Evolutionary conservation across 306 rosid species (phyloP), one percentile per base, ranked within the genome.

Genomic region (Cotoneaster glaucophyllus): DNA sequence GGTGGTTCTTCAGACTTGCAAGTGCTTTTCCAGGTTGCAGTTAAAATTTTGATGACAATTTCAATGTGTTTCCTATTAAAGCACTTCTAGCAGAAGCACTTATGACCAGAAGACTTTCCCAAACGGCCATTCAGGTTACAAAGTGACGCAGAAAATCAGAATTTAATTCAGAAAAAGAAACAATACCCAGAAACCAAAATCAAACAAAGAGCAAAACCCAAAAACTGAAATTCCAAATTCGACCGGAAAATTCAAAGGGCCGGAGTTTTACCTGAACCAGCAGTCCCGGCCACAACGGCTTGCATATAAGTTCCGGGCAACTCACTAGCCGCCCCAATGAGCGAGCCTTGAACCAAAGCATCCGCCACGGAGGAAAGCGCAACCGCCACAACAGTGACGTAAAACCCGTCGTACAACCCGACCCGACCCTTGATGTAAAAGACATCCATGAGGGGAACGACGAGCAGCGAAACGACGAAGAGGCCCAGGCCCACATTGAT

Each of bases 261-360:
- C 24, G 21, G 13, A 28, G 44, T 64, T 48, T 48, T 37, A 88
- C 97, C 97, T 53, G 97, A 94, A 69, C 77, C 96, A 19, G 94
- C 98, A 39, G 98, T 94, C 53, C 97, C 98, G 24, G 97, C 98
- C 1, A 94, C 41, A 44, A 89, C 84, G 56, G 98, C 96, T 76
- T 94, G 98, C 90, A 84, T 94, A 24, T 92, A 94, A 50, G 91
- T 85, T 78, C 83, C 91, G 4, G 98, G 98, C 77, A 94, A 70
- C 84, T 92, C 93, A 9, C 98, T 94, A 3, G 93, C 98, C 31
- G 91, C 75, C 24, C 98, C 98, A 71, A 94, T 73, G 66, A 92
- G 78, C 17, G 95, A 92, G 6, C 95, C 90, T 75, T 92, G 97
- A 4, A 94, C 97, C 31, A 92, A 15, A 4, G 87, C 96, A 77